Conservation (phyloP, 805 yeast genomes). For the Priceomyces haplophilus region DNA sequence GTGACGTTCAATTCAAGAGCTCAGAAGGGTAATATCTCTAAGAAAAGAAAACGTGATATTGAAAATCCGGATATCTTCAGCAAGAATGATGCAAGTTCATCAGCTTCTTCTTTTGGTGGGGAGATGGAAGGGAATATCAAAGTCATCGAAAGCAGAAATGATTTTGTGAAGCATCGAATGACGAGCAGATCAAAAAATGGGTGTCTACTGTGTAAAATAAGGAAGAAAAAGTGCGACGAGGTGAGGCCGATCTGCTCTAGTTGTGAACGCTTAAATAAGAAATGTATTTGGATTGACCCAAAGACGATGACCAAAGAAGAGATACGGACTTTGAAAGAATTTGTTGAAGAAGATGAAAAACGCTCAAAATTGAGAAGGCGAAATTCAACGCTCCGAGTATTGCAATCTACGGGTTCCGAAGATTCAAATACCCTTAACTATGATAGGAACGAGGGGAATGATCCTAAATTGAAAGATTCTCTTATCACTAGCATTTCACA, state of each 20-base stretch:
- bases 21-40: neutral
- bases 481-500: neutral
- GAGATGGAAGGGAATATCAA: conserved; percentile 5
- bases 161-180: conserved; percentile 13
- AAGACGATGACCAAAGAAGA: conserved; percentile 41
- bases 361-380: conserved; percentile 42
- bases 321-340: conserved; percentile 29
- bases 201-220: conserved; percentile 63
- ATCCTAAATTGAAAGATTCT: neutral
- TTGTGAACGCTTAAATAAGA: conserved; percentile 43
- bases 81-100: neutral
- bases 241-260: conserved; percentile 48
- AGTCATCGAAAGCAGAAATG: conserved; percentile 13
- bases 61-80: neutral
- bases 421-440: neutral
- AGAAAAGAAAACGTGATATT: neutral
- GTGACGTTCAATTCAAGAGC: conserved; percentile 13
- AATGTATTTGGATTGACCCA: conserved; percentile 47
- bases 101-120: neutral
- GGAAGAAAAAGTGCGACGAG: conserved; percentile 61
- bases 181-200: conserved; percentile 52
- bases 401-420: no score
- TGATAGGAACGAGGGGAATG: neutral
- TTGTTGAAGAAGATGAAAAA: conserved; percentile 40
- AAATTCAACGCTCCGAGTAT: no score